These are phyloP conservation scores for Plectosphaerella plurivora DNA, from an alignment of 2,329 filamentous ascomycete genomes.

Conservation along the genomic window DNA sequence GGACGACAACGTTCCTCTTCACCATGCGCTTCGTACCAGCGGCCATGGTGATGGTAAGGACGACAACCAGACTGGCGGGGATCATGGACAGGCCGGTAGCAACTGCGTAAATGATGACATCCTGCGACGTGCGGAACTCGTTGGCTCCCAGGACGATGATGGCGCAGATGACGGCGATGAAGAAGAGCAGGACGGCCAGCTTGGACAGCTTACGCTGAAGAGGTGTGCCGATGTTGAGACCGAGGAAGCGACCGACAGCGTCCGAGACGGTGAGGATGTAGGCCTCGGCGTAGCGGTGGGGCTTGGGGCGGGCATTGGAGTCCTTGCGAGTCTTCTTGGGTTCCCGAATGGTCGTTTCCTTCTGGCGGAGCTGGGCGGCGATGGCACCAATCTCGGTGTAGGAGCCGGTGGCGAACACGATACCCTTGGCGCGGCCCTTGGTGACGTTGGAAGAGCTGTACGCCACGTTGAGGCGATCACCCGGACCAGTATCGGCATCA, in stretches of 20 bases:
- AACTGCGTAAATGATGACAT: conserved; percentile 61
- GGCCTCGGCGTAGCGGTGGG: conserved; percentile 38
- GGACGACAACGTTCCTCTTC: conserved; percentile 49
- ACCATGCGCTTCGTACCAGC: conserved; percentile 45
- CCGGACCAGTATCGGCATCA: conserved; percentile 46
- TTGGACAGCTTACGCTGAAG: conserved; percentile 64
- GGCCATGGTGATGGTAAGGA: conserved; percentile 64
- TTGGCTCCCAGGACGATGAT: conserved; percentile 62
- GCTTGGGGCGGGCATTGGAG: conserved; percentile 35
- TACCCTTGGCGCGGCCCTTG: conserved; percentile 55
- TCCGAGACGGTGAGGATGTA: conserved; percentile 41
- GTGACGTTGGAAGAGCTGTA: conserved; percentile 60
- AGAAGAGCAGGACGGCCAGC: conserved; percentile 58
- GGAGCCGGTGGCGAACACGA: conserved; percentile 57
- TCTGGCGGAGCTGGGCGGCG: conserved; percentile 53
- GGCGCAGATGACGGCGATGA: conserved; percentile 58
- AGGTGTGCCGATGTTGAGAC: conserved; percentile 61
- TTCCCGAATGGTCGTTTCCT: conserved; percentile 35
- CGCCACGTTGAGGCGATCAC: conserved; percentile 57
- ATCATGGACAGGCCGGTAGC: conserved; percentile 58
- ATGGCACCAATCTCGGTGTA: conserved; percentile 61
- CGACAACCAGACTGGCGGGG: conserved; percentile 58
- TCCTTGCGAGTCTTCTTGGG: conserved; percentile 35
- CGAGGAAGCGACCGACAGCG: conserved; percentile 55
- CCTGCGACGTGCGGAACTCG: conserved; percentile 40